These are phyloP conservation scores for Aspergillus sp. DNA, from an alignment of 2,329 filamentous ascomycete genomes.

Conservation along the genomic window DNA sequence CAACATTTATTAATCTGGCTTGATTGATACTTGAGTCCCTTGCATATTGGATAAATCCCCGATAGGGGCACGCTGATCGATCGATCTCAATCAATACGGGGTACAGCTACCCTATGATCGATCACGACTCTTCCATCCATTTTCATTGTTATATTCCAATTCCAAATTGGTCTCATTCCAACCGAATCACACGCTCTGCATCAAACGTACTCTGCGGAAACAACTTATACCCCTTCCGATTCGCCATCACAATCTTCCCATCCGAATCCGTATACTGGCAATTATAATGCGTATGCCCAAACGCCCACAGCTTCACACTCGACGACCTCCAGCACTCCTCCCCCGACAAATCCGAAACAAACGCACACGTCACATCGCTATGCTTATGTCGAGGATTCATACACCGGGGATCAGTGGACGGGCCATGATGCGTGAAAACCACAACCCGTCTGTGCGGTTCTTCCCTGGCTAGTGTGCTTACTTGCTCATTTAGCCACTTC, in stretches of 20 bases:
- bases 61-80: no score
- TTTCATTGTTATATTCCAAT: no score
- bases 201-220: conserved; percentile 29
- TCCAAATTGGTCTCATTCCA: not conserved
- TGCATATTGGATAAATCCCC: no score
- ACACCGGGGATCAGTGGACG: conserved; percentile 10
- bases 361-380: conserved; percentile 25
- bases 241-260: conserved; percentile 25
- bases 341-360: conserved; percentile 33
- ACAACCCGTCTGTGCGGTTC: conserved; percentile 22
- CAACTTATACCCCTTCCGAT: conserved; percentile 35
- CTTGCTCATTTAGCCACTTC: conserved; percentile 26
- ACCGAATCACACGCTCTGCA: conserved; percentile 1
- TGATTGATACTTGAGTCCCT: no score
- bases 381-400: conserved; percentile 18
- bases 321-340: conserved; percentile 31
- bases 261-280: conserved; percentile 27
- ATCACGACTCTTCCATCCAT: no score
- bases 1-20: no score
- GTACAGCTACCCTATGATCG: no score
- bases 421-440: conserved; percentile 28
- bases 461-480: conserved; percentile 11
- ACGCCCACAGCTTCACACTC: conserved; percentile 37
- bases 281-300: conserved; percentile 43
- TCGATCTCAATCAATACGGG: no score